Percentiles rank a stretch among this genome's conserved stretches.
phyloP scores from a whole-genome alignment of 495 filamentous ascomycete genomes.

The Penicillium desertorum region DNA sequence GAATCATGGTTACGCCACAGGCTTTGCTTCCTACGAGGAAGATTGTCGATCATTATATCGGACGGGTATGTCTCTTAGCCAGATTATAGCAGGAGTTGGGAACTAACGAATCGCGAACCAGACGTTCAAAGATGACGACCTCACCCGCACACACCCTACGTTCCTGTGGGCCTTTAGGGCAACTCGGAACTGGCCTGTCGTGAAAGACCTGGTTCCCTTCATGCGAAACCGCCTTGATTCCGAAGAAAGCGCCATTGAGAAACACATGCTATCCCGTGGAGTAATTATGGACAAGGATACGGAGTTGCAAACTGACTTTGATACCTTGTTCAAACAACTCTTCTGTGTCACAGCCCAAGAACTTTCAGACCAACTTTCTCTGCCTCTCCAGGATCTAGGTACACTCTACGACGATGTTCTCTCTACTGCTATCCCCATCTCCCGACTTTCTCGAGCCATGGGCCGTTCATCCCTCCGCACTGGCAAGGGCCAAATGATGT shows the following conservation, averaged over 20 bases:
- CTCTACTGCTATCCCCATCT: conserved; percentile 54
- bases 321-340: conserved; percentile 76
- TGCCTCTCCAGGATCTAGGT: conserved; percentile 63
- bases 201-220: conserved; percentile 64
- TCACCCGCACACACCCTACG: conserved; percentile 72
- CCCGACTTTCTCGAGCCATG: conserved; percentile 37
- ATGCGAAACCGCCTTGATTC: conserved; percentile 62
- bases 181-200: conserved; percentile 68
- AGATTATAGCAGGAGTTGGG: background rate
- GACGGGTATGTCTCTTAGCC: conserved; percentile 48
- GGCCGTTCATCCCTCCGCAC: conserved; percentile 37
- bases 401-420: conserved; percentile 78
- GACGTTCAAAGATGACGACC: conserved; percentile 69
- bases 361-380: conserved; percentile 64
- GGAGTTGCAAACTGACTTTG: conserved; percentile 58
- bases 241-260: conserved; percentile 29
- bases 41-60: conserved; percentile 76
- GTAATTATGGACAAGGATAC: conserved; percentile 38
- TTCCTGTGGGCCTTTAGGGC: conserved; percentile 88
- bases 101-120: conserved; percentile 22
- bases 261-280: conserved; percentile 44
- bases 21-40: conserved; percentile 78
- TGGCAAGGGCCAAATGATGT: conserved; percentile 74
- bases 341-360: conserved; percentile 79
- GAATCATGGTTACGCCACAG: conserved; percentile 75